These are phyloP conservation scores for Mallotus repandus DNA, from an alignment of 441 rosid genomes.

Conservation along the genomic window DNA sequence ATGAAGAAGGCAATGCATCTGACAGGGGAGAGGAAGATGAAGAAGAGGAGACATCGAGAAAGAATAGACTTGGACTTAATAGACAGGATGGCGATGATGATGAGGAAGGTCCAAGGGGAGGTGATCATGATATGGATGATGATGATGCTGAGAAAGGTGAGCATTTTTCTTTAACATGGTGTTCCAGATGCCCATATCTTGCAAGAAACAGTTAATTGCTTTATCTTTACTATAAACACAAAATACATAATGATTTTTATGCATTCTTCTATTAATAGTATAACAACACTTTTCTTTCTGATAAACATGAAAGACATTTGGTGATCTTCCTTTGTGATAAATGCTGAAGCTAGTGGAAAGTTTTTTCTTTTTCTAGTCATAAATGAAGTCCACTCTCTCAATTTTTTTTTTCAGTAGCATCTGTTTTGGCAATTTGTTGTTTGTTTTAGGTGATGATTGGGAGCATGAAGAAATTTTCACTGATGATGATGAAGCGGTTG, in stretches of 20 bases:
- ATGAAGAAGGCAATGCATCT: slow-evolving; percentile 79
- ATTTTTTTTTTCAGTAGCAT: neutral
- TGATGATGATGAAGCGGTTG: slow-evolving; percentile 98
- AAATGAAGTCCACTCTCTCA: neutral
- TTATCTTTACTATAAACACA: too few species aligned
- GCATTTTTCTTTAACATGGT: slow-evolving; percentile 17
- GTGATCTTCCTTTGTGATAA: neutral
- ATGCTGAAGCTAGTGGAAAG: neutral
- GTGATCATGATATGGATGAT: slow-evolving; percentile 89
- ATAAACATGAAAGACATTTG: neutral
- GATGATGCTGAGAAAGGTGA: slow-evolving; percentile 94
- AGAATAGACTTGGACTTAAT: slow-evolving; percentile 78
- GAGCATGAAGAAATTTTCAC: slow-evolving; percentile 99
- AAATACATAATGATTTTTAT: neutral
- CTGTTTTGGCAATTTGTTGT: slow-evolving; percentile 6
- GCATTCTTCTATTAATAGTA: neutral
- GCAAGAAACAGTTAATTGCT: neutral
- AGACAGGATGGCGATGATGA: slow-evolving; percentile 73
- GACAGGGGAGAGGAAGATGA: slow-evolving; percentile 95
- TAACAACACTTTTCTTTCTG: neutral
- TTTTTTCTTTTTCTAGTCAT: neutral
- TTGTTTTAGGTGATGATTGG: slow-evolving; percentile 89
- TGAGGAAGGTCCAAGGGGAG: slow-evolving; percentile 92
- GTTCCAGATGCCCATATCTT: neutral
- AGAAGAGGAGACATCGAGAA: slow-evolving; percentile 85